phyloP scores from a whole-genome alignment of 495 filamentous ascomycete species.

The Aspergillus taichungensis region DNA sequence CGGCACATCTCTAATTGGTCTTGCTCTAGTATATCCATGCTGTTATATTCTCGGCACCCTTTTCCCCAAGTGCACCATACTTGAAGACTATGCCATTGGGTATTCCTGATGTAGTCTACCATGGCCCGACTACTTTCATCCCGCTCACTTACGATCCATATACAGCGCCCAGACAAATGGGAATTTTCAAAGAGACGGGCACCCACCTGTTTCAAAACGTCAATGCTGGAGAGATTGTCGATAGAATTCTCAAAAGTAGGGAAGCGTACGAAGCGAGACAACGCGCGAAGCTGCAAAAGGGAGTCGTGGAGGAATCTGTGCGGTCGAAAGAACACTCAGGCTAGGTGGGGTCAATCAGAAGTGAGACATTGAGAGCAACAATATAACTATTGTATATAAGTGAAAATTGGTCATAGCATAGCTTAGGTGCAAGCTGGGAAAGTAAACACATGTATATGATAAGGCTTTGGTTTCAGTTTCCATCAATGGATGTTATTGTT shows the following conservation, averaged over 20 bases:
- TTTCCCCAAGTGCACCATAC: conserved; percentile 67
- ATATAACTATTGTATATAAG: conserved; percentile 9
- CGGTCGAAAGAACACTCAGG: conserved; percentile 26
- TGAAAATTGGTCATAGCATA: neutral
- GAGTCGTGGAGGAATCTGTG: conserved; percentile 51
- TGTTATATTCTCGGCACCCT: conserved; percentile 82
- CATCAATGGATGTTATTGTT: too few species aligned
- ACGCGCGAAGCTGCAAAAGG: conserved; percentile 78
- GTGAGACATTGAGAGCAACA: neutral
- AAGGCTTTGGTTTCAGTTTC: too few species aligned
- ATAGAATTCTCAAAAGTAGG: conserved; percentile 74
- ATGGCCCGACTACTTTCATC: conserved; percentile 90
- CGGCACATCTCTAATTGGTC: conserved; percentile 14
- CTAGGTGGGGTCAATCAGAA: neutral
- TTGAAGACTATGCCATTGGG: conserved; percentile 67
- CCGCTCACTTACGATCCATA: conserved; percentile 83
- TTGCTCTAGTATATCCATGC: conserved; percentile 67
- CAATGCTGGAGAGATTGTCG: conserved; percentile 88
- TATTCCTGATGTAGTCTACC: conserved; percentile 75
- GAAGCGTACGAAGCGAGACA: conserved; percentile 86
- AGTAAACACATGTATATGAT: neutral
- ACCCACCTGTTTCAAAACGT: conserved; percentile 74
- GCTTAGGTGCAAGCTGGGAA: neutral
- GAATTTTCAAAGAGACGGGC: conserved; percentile 65
- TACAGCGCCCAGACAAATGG: conserved; percentile 62